These are phyloP conservation scores for Boechera divaricarpa DNA, from an alignment of 345 rosid genomes.

Conservation along the genomic window DNA sequence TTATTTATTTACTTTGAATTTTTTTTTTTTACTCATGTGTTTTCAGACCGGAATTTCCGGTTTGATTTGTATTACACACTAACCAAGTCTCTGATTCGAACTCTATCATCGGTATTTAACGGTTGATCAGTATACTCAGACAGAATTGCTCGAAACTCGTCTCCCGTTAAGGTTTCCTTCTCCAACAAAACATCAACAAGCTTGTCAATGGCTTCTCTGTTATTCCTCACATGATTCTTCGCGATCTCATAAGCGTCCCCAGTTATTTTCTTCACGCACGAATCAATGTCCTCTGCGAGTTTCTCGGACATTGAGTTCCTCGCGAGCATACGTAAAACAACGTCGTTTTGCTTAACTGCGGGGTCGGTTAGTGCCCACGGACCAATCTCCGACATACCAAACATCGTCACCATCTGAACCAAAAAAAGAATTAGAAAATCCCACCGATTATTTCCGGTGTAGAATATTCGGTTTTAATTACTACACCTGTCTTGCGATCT, in stretches of 20 bases:
- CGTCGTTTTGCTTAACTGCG: conserved; percentile 55
- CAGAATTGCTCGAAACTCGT: conserved; percentile 65
- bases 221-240: conserved; percentile 55
- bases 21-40: no score
- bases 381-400: conserved; percentile 81
- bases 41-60: no score
- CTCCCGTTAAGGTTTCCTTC: conserved; percentile 72
- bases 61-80: conserved; percentile 38
- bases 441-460: neutral
- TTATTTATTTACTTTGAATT: neutral
- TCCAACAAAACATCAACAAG: conserved; percentile 74
- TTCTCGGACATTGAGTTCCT: conserved; percentile 74
- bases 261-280: conserved; percentile 52
- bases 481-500: conserved; percentile 69
- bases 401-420: conserved; percentile 75
- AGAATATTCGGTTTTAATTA: neutral
- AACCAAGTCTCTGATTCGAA: conserved; percentile 49
- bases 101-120: conserved; percentile 35
- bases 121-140: conserved; percentile 53
- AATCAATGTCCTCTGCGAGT: conserved; percentile 68
- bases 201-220: conserved; percentile 74
- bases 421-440: neutral
- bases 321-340: conserved; percentile 69
- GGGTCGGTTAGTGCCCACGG: conserved; percentile 72
- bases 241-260: conserved; percentile 64